Evolutionary conservation across 164 flowering plant genomes (phyloP).

Genomic region (Stephania cephalantha): DNA sequence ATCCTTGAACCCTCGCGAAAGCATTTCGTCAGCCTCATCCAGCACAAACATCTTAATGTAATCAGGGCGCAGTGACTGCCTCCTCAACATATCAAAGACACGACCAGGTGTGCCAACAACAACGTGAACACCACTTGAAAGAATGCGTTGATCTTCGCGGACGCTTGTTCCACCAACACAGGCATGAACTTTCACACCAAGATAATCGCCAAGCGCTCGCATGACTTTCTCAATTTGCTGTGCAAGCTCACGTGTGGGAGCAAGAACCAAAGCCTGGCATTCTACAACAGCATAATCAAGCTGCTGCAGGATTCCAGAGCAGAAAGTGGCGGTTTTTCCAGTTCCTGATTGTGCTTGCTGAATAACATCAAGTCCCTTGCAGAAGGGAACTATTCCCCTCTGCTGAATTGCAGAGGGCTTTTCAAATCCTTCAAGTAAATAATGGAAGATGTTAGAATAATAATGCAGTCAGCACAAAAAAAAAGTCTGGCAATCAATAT

Average conservation of each 20-base stretch:
- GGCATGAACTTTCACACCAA: conserved; percentile 65
- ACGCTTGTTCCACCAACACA: conserved; percentile 29
- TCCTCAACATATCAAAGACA: conserved; percentile 20
- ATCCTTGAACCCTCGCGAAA: conserved; percentile 22
- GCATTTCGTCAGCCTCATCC: conserved; percentile 25
- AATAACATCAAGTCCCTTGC: conserved; percentile 68
- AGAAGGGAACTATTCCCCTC: conserved; percentile 68
- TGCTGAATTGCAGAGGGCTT: conserved; percentile 80
- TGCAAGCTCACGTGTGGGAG: conserved; percentile 69
- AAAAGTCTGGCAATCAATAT: not conserved
- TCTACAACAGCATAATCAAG: conserved; percentile 44
- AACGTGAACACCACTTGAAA: conserved; percentile 20
- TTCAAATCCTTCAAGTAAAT: conserved; percentile 47
- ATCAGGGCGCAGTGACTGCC: conserved; percentile 19
- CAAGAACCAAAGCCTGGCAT: conserved; percentile 63
- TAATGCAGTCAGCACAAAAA: not conserved
- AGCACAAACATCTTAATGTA: conserved; percentile 21
- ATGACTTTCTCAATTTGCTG: conserved; percentile 74
- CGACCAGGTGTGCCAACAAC: conserved; percentile 23
- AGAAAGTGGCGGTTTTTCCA: conserved; percentile 69
- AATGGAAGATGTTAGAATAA: not conserved
- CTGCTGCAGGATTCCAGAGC: conserved; percentile 59
- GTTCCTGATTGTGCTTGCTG: conserved; percentile 76
- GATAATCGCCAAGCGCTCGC: conserved; percentile 69
- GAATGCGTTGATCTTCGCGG: conserved; percentile 18